Evolutionary conservation across 805 yeast genomes (phyloP).

Genomic region (Candida vartiovaarae): DNA sequence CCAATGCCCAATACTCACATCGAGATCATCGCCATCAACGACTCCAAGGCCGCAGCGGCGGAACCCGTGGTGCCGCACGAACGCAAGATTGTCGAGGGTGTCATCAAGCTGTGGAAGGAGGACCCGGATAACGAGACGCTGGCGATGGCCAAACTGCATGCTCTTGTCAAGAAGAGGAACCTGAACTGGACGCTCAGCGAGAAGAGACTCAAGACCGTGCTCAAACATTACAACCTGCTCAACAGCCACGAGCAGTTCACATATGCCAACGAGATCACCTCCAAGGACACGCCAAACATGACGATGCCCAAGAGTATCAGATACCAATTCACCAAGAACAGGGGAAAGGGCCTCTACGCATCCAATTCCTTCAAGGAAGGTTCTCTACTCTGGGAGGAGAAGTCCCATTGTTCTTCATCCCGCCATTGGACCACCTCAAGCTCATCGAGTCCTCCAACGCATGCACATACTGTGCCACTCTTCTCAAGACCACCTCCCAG

Average conservation of each 20-base stretch:
- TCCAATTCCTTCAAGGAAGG: constrained; percentile 40
- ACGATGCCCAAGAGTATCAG: constrained; percentile 36
- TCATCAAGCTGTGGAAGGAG: constrained; percentile 60
- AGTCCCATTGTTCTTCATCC: constrained; percentile 51
- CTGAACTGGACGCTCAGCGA: constrained; percentile 60
- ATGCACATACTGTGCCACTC: constrained; percentile 63
- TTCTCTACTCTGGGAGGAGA: constrained; percentile 54
- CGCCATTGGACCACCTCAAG: constrained; percentile 59
- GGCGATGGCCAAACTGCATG: constrained; percentile 47
- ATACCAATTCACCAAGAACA: constrained; percentile 39
- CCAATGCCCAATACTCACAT: constrained; percentile 15
- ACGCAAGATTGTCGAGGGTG: constrained; percentile 33
- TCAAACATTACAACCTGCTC: constrained; percentile 51
- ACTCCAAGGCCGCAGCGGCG: constrained; percentile 8
- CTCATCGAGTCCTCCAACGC: constrained; percentile 56
- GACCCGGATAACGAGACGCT: constrained; percentile 57
- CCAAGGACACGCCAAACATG: constrained; percentile 40
- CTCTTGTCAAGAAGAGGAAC: constrained; percentile 41
- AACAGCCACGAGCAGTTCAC: constrained; percentile 36
- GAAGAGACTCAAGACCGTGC: constrained; percentile 44
- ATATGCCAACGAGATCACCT: constrained; percentile 47
- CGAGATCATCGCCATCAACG: constrained; percentile 26
- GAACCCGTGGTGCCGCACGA: constrained; percentile 24
- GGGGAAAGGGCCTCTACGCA: constrained; percentile 60
- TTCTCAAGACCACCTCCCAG: constrained; percentile 19